Base-by-base conservation (phyloP, 441 rosid species). In the Dalechampia spathulata region DNA sequence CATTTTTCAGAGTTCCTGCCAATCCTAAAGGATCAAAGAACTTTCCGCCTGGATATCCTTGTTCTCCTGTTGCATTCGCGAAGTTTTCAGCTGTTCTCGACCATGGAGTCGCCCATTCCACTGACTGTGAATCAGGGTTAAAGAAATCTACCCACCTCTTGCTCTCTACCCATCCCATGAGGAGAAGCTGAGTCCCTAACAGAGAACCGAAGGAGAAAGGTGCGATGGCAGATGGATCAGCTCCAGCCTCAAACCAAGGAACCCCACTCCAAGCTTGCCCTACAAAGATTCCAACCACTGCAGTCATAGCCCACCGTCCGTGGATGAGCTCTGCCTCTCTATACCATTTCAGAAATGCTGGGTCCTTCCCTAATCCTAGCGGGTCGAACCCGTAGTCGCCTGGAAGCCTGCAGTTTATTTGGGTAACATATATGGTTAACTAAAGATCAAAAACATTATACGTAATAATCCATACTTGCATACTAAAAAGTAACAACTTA, bases 141-240 rank as follows among this genome's bases (percentile, higher is more conserved):
- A 88, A 88, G 81, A 88, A 92, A 51, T 92, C 98, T 0, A 85
- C 96, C 96, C 98, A 88, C 1, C 96, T 49, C 67, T 92, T 92
- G 86, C 96, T 88, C 80, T 92, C 98, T 2, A 92, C 98, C 98
- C 98, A 92, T 1, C 96, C 98, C 98, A 92, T 92, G 26, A 92
- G 91, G 22, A 92, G 27, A 51, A 92, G 77, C 41, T 92, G 96
- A 21, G 96, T 92, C 0, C 91, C 98, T 5, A 86, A 71, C 11
- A 84, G 86, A 0, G 95, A 41, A 0, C 98, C 98, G 30, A 92
- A 92, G 0, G 96, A 88, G 85, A 92, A 92, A 0, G 96, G 98
- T 0, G 96, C 96, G 6, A 88, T 72, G 0, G 96, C 94, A 0
- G 80, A 73, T 0, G 98, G 96, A 45, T 78, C 95, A 0, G 98